Base-by-base conservation (phyloP, 495 filamentous ascomycete genomes). In the Penicillium goetzii region DNA sequence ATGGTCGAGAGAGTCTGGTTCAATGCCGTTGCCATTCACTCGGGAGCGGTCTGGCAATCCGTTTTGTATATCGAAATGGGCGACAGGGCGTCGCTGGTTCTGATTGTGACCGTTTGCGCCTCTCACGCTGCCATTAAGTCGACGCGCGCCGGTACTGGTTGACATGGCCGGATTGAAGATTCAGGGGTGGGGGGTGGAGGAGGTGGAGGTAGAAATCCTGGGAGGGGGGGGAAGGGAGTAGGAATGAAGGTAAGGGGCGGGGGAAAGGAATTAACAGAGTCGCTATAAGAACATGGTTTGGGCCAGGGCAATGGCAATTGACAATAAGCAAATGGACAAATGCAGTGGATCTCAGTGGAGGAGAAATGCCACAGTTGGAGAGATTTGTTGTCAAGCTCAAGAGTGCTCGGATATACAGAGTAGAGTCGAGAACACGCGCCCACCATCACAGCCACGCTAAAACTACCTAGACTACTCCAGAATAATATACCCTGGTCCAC, bases 51-150 rank as follows among this genome's bases (percentile, higher is more conserved):
- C 56, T 21, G 64, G 62, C 36, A 67, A 62, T 40, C 58, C 64
- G 65, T 63, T 62, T 15, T 57, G 51, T 49, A 58, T 58, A 11
- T 68, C 63, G 59, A 74, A 63, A 41, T 69, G 68, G 28, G 71
- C 67, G 51, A 75, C 72, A 15, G 69, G 64, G 51, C 64, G 60
- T 59, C 56, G 62, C 15, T 62, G 50, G 30, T 47, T 38, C 12
- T 51, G 47, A 51, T 55, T 55, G n/a, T 30, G 55, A 57, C 25
- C 41, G 21, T 43, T 34, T 33, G 60, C 15, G 28, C n/a, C 33
- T 38, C 56, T 33, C 33, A 61, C 53, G 32, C 57, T 69, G 60
- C 60, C 67, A 52, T 69, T 66, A 14, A 59, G 58, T 66, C 49
- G 67, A 59, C 41, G 56, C 19, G 54, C 32, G 47, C 15, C 40